Conservation (phyloP, 1,284 basidiomycete genomes). For the Trichosporon sp. region DNA sequence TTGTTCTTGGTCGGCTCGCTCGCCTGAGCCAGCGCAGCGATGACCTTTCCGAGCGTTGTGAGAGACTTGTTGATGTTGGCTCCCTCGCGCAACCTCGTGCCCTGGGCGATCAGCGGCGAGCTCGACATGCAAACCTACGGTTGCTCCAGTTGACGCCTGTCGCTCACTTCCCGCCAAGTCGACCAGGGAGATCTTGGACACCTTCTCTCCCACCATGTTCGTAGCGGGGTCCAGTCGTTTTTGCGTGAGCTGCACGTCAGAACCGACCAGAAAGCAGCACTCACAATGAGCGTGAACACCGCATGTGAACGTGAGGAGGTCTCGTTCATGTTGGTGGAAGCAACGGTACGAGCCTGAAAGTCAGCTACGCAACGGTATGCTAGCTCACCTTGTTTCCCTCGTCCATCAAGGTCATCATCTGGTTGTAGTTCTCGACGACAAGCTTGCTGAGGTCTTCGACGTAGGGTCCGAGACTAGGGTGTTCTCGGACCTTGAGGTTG, state of each 20-base stretch:
- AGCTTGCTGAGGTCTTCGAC: slow-evolving; percentile 96
- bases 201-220: slow-evolving; percentile 89
- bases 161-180: slow-evolving; percentile 97
- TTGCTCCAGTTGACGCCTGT: slow-evolving; percentile 95
- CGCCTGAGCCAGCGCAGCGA: slow-evolving; percentile 78
- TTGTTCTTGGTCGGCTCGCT: slow-evolving; percentile 55
- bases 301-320: slow-evolving; percentile 98
- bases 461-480: slow-evolving; percentile 88
- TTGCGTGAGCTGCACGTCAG: slow-evolving; percentile 62
- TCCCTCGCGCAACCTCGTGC: slow-evolving; percentile 87
- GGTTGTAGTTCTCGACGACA: slow-evolving; percentile 81
- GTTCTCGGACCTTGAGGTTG: slow-evolving; percentile 92
- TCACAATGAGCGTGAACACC: slow-evolving; percentile 81
- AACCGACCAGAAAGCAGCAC: slow-evolving; percentile 2
- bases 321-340: slow-evolving; percentile 99
- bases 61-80: slow-evolving; percentile 98
- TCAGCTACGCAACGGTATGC: slow-evolving; percentile 4
- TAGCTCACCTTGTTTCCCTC: slow-evolving; percentile 80
- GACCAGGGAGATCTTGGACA: slow-evolving; percentile 88
- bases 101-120: slow-evolving; percentile 44
- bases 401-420: slow-evolving; percentile 99
- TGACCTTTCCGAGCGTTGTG: slow-evolving; percentile 95
- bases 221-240: slow-evolving; percentile 76
- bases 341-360: slow-evolving; percentile 74
- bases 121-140: slow-evolving; percentile 38